Base-by-base conservation (phyloP, 768 basidiomycete species). In the Lentinula detonsa region DNA sequence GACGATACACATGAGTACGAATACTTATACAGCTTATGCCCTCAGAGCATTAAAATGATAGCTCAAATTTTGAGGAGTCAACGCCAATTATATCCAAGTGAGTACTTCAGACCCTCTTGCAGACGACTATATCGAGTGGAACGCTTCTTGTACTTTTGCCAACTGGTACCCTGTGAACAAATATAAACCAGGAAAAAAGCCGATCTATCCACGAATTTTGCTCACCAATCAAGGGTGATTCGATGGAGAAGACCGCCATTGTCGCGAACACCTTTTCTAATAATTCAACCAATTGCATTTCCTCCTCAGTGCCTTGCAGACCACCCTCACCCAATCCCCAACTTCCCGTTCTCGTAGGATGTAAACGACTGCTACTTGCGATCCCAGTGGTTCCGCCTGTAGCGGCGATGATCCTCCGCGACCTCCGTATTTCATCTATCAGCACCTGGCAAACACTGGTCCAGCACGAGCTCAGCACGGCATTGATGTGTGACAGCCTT, bases 181-280 rank as follows among this genome's bases (percentile, higher is more conserved):
- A 52, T 9, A 39, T 33, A n/a, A 50, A 28, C 8, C 23, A 49
- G 35, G 49, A 50, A 35, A 53, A 55, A 21, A 28, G 21, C 35
- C 37, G 16, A 35, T 28, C 13, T 61, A 28, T 16, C 37, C 42
- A 21, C 21, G 52, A 40, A 55, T 54, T 45, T 51, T 46, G 76
- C 80, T 70, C 67, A 81, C 81, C 78, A 69, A 75, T 80, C 57
- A 79, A 69, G 35, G 72, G 66, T 57, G 75, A 78, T 55, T 81
- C 78, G 43, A 76, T 74, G 10, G 80, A 78, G 61, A 74, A 78
- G n/a, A 75, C 68, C 46, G 72, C 73, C 63, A 83, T 70, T 13
- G 74, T 74, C 37, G 72, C 73, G 62, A 81, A 66, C 7, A 77
- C 78, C 59, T 71, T 71, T 10, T 75, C 69, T 43, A 81, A 69